Evolutionary conservation across 139 green algal genomes (phyloP), one percentile per base, ranked within the genome.

Genomic region (Diplosphaera chodatii): DNA sequence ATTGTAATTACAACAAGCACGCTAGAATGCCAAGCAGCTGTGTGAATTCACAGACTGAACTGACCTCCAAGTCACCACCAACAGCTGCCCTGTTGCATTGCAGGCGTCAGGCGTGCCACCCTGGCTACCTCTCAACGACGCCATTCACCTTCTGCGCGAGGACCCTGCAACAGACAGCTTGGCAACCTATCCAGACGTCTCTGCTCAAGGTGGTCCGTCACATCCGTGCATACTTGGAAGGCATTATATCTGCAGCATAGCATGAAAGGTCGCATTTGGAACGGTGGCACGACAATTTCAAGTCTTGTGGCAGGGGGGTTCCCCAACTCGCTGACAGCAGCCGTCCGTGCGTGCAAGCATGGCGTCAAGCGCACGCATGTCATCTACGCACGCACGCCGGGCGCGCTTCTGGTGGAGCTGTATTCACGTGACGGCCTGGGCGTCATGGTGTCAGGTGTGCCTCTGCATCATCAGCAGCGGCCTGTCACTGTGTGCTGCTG

Each of bases 361-460:
- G 90, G 90, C 2, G 84, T 96, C 0, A 90, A 84, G 63, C 84
- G 91, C 0, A 77, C 89, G 0, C 92, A 97, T 73, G 69, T 97
- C 21, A 77, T 97, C 10, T 84, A 96, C 73, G 82, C 82, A 2
- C 81, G 83, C 27, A 66, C 88, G 22, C 89, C 96, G 48, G 91
- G 90, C 5, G 91, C 86, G 18, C 72, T 96, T 64, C 82, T 97
- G 77, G 80, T 96, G 31, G 94, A 99, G 86, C 85, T 99, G 34
- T 99, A 98, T 86, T 94, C 90, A 8, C 74, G 91, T 10, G 94
- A 98, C 74, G 94, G 94, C 0, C 81, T 97, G 25, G 94, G 94
- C 62, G 92, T 82, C 63, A 98, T 97, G 93, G 91, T 98, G 68
- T 90, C 80, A 8, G 48, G 48, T 59, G 48, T 18, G 48, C 48